Evolutionary conservation across 1,284 basidiomycete species (phyloP).

Genomic region (Papiliotrema laurentii): DNA sequence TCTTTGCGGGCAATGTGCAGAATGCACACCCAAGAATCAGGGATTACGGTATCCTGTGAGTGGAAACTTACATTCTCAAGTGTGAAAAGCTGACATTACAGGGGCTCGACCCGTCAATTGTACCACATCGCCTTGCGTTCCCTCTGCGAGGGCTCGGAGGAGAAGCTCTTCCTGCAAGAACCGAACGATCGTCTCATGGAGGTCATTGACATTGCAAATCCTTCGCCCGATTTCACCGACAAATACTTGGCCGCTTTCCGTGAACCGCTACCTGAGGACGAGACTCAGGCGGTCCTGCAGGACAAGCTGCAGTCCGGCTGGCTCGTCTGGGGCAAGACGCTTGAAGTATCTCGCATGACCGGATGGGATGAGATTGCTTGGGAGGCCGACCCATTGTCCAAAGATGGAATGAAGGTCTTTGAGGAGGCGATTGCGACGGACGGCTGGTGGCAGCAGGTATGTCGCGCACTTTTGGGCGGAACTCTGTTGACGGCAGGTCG

Average conservation of each 20-base stretch:
- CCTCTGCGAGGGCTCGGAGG: constrained; percentile 60
- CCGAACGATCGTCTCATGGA: constrained; percentile 69
- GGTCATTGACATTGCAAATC: constrained; percentile 53
- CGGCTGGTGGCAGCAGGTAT: constrained; percentile 58
- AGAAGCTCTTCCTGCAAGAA: constrained; percentile 69
- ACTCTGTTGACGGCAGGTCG: constrained; percentile 18
- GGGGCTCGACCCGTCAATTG: constrained; percentile 68
- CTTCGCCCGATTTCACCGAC: constrained; percentile 53
- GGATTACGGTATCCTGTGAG: constrained; percentile 64
- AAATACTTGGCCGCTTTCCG: constrained; percentile 54
- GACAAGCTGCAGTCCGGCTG: constrained; percentile 85
- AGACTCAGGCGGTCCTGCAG: constrained; percentile 36
- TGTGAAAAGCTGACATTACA: constrained; percentile 32
- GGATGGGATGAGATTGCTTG: constrained; percentile 54
- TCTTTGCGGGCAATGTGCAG: constrained; percentile 63
- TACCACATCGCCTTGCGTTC: constrained; percentile 81
- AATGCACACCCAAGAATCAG: constrained; percentile 81
- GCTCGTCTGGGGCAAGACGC: constrained; percentile 69
- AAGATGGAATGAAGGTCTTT: constrained; percentile 60
- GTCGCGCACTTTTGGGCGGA: neutral
- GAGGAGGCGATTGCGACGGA: constrained; percentile 52
- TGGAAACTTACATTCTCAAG: constrained; percentile 7
- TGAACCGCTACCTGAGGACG: constrained; percentile 40
- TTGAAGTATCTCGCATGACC: constrained; percentile 63
- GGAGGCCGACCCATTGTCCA: constrained; percentile 63